Base-by-base conservation (phyloP, 2,329 filamentous ascomycete genomes). In the Zasmidium cellare region DNA sequence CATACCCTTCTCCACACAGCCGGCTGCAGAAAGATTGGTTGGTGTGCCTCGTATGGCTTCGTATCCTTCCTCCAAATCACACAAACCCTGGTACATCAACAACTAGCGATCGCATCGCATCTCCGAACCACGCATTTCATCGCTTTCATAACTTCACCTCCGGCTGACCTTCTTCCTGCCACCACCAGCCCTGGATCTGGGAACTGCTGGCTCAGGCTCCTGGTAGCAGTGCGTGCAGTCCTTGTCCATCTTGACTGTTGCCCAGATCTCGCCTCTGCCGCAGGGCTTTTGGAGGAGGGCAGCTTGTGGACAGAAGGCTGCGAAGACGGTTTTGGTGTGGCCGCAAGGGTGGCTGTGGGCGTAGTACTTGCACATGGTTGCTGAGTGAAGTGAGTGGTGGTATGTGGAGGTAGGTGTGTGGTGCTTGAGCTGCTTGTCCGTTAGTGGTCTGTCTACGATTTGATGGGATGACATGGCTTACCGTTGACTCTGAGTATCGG, bases 331-430 rank as follows among this genome's bases (percentile, higher is more conserved):
- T 56, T 72, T 69, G 16, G 75, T 77, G 65, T 80, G 77, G 46
- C 77, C 77, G 66, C 77, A 80, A 14, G 69, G 66, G 69, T 79
- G 74, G 2, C 69, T 72, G 70, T 80, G 77, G 49, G 77, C 77
- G 67, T 79, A 78, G 68, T 78, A 79, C 67, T 73, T 76, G 70
- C 77, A 79, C 77, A 79, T 80, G 50, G 23, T 47, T 7, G 35
- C 35, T 41, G 35, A 11, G 35, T n/a, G 35, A 41, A 3, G 35
- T 16, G 11, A 3, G 35, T 9, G 16, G 11, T 9, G 7, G n/a
- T 7, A n/a, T 9, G 35, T 41, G 12, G 16, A 41, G 35, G 16
- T 41, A 24, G 45, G 6, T 31, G 14, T 23, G 19, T 12, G 35
- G 5, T 44, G 5, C 16, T 14, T 6, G 35, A 41, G 35, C 25